Conservation (phyloP, 495 filamentous ascomycete genomes). For the Chaetomium cochliodes region DNA sequence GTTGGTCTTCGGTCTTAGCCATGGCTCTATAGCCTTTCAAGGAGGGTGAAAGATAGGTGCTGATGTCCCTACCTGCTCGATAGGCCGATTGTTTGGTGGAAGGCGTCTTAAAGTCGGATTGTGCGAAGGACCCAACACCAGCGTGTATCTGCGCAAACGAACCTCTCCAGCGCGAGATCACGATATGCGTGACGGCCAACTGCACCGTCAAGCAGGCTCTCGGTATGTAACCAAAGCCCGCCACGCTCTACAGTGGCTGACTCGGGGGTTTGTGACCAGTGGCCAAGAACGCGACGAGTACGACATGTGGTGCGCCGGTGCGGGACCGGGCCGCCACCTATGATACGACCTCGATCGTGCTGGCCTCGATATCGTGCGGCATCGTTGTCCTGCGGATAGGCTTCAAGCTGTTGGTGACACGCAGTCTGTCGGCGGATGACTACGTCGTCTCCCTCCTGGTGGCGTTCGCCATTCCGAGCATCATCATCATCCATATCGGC, state of each 20-base stretch:
- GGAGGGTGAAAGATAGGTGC: background rate
- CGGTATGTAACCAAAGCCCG: background rate
- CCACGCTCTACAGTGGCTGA: background rate
- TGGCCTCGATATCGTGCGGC: background rate
- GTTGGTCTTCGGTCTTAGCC: background rate
- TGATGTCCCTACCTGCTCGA: background rate
- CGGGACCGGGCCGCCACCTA: conserved; percentile 4
- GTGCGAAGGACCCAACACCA: conserved; percentile 4
- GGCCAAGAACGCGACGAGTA: conserved; percentile 13
- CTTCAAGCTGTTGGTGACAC: conserved; percentile 12
- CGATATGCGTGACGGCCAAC: conserved; percentile 7
- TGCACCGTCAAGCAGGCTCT: conserved; percentile 15
- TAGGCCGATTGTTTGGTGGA: conserved; percentile 8
- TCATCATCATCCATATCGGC: conserved; percentile 12
- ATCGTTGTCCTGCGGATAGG: background rate
- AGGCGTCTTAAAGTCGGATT: conserved; percentile 1
- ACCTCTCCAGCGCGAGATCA: conserved; percentile 7
- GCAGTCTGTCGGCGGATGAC: conserved; percentile 17
- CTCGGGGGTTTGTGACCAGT: background rate
- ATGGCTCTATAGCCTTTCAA: too few species aligned
- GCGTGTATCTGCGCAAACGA: conserved; percentile 11
- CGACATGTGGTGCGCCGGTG: conserved; percentile 12
- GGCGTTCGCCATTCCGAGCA: conserved; percentile 4
- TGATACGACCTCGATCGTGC: conserved; percentile 2
- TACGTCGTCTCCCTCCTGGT: conserved; percentile 9